A percentile compares a stretch with the other conserved stretches of the same genome.
Conservation (phyloP, 805 yeast genomes). For the Cephaloascus albidus region DNA sequence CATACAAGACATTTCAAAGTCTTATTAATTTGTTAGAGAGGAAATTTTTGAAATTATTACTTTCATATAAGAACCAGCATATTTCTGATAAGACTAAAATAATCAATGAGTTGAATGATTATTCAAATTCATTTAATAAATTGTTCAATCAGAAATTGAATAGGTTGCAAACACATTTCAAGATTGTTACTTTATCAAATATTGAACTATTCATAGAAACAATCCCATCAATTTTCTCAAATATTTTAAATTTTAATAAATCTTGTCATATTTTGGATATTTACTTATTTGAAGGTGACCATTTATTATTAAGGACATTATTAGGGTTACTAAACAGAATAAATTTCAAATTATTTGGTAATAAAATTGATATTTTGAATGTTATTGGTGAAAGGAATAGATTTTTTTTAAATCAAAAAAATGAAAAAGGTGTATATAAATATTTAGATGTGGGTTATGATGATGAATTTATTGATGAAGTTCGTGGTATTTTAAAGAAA, state of each 20-base stretch:
- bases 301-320: conserved; percentile 39
- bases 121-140: conserved; percentile 30
- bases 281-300: conserved; percentile 52
- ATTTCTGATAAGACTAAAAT: neutral
- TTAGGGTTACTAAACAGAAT: conserved; percentile 42
- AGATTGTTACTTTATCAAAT: conserved; percentile 28
- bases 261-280: conserved; percentile 46
- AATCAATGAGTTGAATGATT: neutral
- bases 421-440: conserved; percentile 6
- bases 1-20: conserved; percentile 25
- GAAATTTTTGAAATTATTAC: conserved; percentile 12
- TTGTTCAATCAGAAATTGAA: conserved; percentile 35
- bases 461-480: conserved; percentile 34
- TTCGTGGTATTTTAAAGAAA: conserved; percentile 13
- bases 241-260: conserved; percentile 34
- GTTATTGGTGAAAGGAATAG: conserved; percentile 21
- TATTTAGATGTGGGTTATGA: conserved; percentile 42
- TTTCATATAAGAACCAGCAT: neutral
- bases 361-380: conserved; percentile 32
- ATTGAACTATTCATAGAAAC: conserved; percentile 32
- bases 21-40: conserved; percentile 27
- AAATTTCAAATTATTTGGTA: conserved; percentile 43
- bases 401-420: neutral
- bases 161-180: conserved; percentile 40
- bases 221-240: conserved; percentile 34